Evolutionary conservation across 2,329 filamentous ascomycete genomes (phyloP), one percentile per base, ranked within the genome.

Genomic region (Paraphoma chrysanthemicola): DNA sequence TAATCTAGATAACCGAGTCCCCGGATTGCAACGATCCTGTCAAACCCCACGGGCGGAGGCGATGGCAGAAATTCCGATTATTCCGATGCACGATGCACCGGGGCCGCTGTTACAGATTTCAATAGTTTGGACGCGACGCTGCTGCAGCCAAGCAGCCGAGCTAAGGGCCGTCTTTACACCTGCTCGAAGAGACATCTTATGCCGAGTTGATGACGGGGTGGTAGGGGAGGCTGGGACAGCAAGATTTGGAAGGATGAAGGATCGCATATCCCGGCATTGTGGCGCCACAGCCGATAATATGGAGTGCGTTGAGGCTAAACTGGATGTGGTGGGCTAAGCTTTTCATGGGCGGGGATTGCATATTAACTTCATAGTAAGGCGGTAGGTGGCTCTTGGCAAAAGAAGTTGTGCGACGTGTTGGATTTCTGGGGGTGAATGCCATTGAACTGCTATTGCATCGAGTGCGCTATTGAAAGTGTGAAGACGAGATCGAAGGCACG

Each of bases 261-360:
- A 23, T 23, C 23, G 23, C 23, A 23, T 36, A 36, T 6, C 33
- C 33, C 33, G 6, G 33, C 33, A 2, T 14, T 10, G 3, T 6
- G 7, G 46, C 53, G 59, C 56, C 59, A 59, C 53, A 53, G 5
- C 53, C 48, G 56, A 5, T 51, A 54, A 59, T 59, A 47, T 53
- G 28, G 36, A 17, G 14, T 42, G 31, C 52, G 44, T 52, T 14
- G 31, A 29, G 36, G 48, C 55, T 63, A 58, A 11, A 31, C 48
- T 14, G 2, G 11, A 44, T 17, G 12, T 36, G 42, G 11, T 33
- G 11, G 18, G 16, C 38, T 52, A 41, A 17, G 42, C 39, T 49
- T 44, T 57, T 36, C 33, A 43, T 48, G 33, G 33, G 53, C 31
- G 51, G 38, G 39, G 53, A 5, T 10, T 29, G 9, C 51, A 61